These are phyloP conservation scores for Phytopythium oedochilum DNA, from an alignment of 352 stramenopile species.

Conservation along the genomic window DNA sequence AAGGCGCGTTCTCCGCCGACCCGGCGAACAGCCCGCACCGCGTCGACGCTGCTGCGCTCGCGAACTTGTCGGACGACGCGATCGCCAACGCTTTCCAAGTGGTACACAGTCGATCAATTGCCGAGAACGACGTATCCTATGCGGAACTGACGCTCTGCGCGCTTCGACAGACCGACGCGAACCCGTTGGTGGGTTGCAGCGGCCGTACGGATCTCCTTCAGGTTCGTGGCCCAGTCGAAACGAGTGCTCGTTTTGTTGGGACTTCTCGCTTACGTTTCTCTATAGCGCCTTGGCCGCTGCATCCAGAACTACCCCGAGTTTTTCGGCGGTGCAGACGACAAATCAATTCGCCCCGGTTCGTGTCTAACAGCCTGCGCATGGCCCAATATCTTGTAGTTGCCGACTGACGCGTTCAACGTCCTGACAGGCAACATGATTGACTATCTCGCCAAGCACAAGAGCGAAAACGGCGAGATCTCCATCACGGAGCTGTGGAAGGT, in stretches of 20 bases:
- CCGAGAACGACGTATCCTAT: conserved; percentile 1
- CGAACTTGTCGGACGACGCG: conserved; percentile 46
- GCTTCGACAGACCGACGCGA: conserved; percentile 24
- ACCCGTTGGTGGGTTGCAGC: conserved; percentile 75
- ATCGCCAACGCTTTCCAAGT: conserved; percentile 83
- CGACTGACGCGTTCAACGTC: not conserved
- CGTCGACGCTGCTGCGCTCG: conserved; percentile 58
- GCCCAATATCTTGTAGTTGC: not conserved
- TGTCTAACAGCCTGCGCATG: not conserved
- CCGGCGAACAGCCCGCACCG: conserved; percentile 27
- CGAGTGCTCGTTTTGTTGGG: not conserved
- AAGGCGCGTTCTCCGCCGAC: conserved; percentile 66
- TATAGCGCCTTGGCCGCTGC: conserved; percentile 54
- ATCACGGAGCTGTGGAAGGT: conserved; percentile 73
- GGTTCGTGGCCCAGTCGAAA: conserved; percentile 11
- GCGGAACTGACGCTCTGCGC: not conserved
- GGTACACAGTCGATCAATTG: conserved; percentile 14
- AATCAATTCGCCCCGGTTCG: conserved; percentile 34
- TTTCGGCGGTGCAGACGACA: conserved; percentile 40
- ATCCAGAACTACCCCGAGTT: conserved; percentile 74
- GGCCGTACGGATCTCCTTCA: conserved; percentile 71
- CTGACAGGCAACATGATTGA: conserved; percentile 68
- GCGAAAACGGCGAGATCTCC: conserved; percentile 46
- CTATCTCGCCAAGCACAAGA: conserved; percentile 61
- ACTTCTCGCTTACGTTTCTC: conserved; percentile 1